Evolutionary conservation across 2,329 filamentous ascomycete genomes (phyloP), one percentile per base, ranked within the genome.

Genomic region (Epichloe bromicola): DNA sequence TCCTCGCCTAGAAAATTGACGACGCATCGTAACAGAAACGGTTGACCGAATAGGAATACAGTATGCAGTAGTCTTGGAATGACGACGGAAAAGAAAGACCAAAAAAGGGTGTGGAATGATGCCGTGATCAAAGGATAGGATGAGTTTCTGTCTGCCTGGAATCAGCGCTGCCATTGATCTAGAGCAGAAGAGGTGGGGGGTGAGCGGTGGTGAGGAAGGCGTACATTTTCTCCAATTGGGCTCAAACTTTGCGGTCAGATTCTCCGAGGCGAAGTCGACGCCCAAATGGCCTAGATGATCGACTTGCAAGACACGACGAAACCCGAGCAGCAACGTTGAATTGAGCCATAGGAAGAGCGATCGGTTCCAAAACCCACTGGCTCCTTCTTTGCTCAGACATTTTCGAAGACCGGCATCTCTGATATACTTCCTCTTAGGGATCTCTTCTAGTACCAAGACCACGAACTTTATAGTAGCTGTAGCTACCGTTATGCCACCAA

Each of bases 1-100:
- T 51, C 43, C 42, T 61, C 19, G 19, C 59, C 48, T 38, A 65
- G 52, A 45, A 63, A 62, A 4, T 56, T 43, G 3, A 70, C 52
- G 0, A 67, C 53, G 2, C 56, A 57, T 37, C 58, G 50, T 43
- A 72, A 60, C 26, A 72, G 57, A n/a, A 71, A 66, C 0, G 70
- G 70, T 52, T 72, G 70, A 11, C 61, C 60, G 51, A 70, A 69
- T 2, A 50, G 63, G 53, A 71, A 68, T 1, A 56, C 67, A 2
- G 54, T 55, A 7, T 58, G 42, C 11, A 55, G 57, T 7, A 68
- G 42, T 7, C 67, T 57, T 6, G 66, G 64, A 17, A 66, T 23
- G 19, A 65, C 50, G 30, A 53, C 52, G 5, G 51, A 39, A 12
- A 57, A 11, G 23, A 60, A 53, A 0, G 58, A 49, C 20, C 45